A percentile compares a stretch with the other conserved stretches of the same genome.
Conservation (phyloP, 768 basidiomycete species). For the Leccinum incarnatum region DNA sequence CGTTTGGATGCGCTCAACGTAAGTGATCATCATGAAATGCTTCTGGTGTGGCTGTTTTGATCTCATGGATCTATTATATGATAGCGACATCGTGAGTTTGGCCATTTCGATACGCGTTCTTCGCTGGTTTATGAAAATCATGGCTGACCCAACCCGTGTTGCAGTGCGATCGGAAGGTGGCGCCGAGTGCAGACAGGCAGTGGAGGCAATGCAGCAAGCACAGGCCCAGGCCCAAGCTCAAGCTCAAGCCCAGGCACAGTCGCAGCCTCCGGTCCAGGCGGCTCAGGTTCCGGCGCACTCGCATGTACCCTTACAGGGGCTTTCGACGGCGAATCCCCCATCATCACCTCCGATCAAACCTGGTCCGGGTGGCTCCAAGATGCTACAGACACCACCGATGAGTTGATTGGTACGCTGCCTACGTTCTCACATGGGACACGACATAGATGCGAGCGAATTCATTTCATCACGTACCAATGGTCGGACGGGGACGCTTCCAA, state of each 20-base stretch:
- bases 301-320: conserved; percentile 23
- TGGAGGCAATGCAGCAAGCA: conserved; percentile 37
- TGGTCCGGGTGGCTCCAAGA: conserved; percentile 23
- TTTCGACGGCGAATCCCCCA: conserved; percentile 17
- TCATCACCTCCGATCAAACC: conserved; percentile 22
- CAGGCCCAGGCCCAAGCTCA: conserved; percentile 27
- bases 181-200: conserved; percentile 61
- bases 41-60: conserved; percentile 25
- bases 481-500: conserved; percentile 20
- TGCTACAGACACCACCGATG: conserved; percentile 16
- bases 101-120: conserved; percentile 20
- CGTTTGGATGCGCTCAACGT: conserved; percentile 92
- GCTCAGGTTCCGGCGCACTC: conserved; percentile 20
- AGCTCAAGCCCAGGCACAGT: conserved; percentile 17
- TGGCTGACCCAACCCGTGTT: conserved; percentile 24
- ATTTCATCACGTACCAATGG: conserved; percentile 12
- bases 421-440: conserved; percentile 9
- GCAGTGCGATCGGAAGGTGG: conserved; percentile 84
- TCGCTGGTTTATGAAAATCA: conserved; percentile 23
- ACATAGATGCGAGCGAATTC: conserved; percentile 19
- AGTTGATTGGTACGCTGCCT: conserved; percentile 11
- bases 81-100: conserved; percentile 72
- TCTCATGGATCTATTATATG: conserved; percentile 28
- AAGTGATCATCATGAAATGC: conserved; percentile 42
- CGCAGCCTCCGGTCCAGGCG: conserved; percentile 22